These are phyloP conservation scores for Rhodotorula graminis DNA, from an alignment of 768 basidiomycete genomes.

Conservation along the genomic window DNA sequence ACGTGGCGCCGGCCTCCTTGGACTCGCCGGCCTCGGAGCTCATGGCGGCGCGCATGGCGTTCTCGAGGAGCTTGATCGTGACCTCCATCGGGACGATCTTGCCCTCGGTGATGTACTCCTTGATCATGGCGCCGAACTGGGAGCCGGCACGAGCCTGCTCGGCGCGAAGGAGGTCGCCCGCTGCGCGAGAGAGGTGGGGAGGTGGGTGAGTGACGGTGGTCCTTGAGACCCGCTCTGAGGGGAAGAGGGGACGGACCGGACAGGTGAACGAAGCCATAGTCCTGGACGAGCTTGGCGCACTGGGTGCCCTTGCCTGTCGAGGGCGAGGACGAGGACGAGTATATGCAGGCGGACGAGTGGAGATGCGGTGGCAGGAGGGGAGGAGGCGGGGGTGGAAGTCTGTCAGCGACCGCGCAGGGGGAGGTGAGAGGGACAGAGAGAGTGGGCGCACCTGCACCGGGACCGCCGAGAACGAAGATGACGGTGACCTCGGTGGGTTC, in stretches of 20 bases:
- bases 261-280: constrained; percentile 84
- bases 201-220: neutral
- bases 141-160: constrained; percentile 66
- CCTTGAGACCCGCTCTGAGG: too few species aligned
- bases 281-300: constrained; percentile 73
- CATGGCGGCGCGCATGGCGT: constrained; percentile 66
- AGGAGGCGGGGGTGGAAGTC: neutral
- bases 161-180: constrained; percentile 93
- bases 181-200: constrained; percentile 49
- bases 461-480: constrained; percentile 92
- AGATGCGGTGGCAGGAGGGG: too few species aligned
- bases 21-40: constrained; percentile 55
- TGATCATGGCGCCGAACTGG: constrained; percentile 75
- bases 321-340: neutral
- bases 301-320: constrained; percentile 88
- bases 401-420: neutral
- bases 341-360: constrained; percentile 9
- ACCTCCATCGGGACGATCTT: constrained; percentile 94
- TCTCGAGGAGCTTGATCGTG: constrained; percentile 89
- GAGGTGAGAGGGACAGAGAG: constrained; percentile 32
- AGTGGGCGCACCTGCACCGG: constrained; percentile 96
- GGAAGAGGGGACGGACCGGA: constrained; percentile 59
- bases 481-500: constrained; percentile 72
- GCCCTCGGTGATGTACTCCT: constrained; percentile 81
- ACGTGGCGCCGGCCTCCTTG: constrained; percentile 51